Conservation (phyloP, 2,329 filamentous ascomycete species). For the Hypoxylon sp. region DNA sequence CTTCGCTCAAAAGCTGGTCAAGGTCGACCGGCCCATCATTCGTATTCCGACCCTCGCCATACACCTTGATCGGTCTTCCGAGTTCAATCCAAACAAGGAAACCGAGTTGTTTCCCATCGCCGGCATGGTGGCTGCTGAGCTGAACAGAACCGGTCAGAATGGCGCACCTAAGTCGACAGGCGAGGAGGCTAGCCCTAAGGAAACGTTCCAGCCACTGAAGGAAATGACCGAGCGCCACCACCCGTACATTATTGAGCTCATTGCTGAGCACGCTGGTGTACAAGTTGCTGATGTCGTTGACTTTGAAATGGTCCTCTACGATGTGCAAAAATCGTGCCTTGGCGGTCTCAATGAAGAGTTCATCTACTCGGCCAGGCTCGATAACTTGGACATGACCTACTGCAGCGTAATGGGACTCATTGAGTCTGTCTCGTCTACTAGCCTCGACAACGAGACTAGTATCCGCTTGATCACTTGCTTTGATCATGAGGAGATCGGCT, state of each 20-base stretch:
- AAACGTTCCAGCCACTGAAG: conserved; percentile 80
- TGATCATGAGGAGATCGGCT: conserved; percentile 98
- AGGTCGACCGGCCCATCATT: conserved; percentile 89
- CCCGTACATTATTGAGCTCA: conserved; percentile 84
- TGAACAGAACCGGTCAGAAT: conserved; percentile 78
- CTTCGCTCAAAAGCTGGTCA: conserved; percentile 87
- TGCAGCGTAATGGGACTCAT: conserved; percentile 90
- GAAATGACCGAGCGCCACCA: conserved; percentile 87
- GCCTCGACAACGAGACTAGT: conserved; percentile 80
- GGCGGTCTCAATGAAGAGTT: conserved; percentile 94
- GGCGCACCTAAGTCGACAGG: conserved; percentile 57
- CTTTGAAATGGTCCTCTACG: conserved; percentile 97
- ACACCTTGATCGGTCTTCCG: conserved; percentile 87
- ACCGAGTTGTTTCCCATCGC: conserved; percentile 94
- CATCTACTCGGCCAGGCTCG: conserved; percentile 93
- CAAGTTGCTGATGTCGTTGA: conserved; percentile 81
- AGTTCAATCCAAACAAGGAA: conserved; percentile 97
- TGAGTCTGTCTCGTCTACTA: conserved; percentile 74
- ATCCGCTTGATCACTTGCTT: conserved; percentile 96
- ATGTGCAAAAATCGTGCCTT: conserved; percentile 90
- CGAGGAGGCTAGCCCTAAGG: conserved; percentile 56
- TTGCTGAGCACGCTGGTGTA: conserved; percentile 83
- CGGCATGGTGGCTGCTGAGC: conserved; percentile 86
- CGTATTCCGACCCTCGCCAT: conserved; percentile 95
- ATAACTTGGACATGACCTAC: conserved; percentile 97